Conservation (phyloP, 352 stramenopile genomes). For the Aphanomyces euteiches region DNA sequence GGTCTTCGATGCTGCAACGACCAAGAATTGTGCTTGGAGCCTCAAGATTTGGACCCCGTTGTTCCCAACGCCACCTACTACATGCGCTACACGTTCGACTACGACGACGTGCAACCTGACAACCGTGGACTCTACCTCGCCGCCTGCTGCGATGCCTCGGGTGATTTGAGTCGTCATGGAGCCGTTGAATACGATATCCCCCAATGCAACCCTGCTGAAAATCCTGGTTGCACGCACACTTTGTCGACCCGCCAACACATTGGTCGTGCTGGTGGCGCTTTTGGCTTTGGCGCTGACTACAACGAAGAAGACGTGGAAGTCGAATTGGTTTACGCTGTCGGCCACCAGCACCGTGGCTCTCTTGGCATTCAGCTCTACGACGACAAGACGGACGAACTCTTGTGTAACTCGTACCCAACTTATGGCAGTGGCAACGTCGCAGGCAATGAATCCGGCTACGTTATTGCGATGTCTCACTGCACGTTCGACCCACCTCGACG, state of each 20-base stretch:
- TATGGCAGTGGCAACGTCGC: constrained; percentile 57
- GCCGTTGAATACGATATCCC: constrained; percentile 81
- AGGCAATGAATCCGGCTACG: constrained; percentile 69
- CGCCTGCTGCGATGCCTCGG: constrained; percentile 67
- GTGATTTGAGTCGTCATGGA: constrained; percentile 52
- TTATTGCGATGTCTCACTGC: constrained; percentile 69
- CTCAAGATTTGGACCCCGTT: constrained; percentile 40
- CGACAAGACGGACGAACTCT: constrained; percentile 55
- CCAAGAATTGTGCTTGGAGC: constrained; percentile 62
- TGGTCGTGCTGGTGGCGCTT: constrained; percentile 26
- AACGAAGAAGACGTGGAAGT: constrained; percentile 44
- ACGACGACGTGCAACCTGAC: constrained; percentile 49
- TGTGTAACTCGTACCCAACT: constrained; percentile 60
- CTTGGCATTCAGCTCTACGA: constrained; percentile 73
- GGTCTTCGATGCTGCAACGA: constrained; percentile 75
- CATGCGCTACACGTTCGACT: constrained; percentile 75
- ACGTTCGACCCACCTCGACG: constrained; percentile 65
- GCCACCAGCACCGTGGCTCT: constrained; percentile 69
- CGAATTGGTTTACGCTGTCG: constrained; percentile 73
- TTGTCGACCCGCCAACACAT: constrained; percentile 57
- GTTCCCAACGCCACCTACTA: constrained; percentile 46
- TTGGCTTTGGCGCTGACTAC: constrained; percentile 9
- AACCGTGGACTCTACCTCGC: constrained; percentile 64
- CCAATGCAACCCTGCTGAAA: constrained; percentile 51
- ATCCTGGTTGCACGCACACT: constrained; percentile 74